These are phyloP conservation scores for Dactylellina parvicollis DNA, from an alignment of 2,329 filamentous ascomycete species.

Conservation along the genomic window DNA sequence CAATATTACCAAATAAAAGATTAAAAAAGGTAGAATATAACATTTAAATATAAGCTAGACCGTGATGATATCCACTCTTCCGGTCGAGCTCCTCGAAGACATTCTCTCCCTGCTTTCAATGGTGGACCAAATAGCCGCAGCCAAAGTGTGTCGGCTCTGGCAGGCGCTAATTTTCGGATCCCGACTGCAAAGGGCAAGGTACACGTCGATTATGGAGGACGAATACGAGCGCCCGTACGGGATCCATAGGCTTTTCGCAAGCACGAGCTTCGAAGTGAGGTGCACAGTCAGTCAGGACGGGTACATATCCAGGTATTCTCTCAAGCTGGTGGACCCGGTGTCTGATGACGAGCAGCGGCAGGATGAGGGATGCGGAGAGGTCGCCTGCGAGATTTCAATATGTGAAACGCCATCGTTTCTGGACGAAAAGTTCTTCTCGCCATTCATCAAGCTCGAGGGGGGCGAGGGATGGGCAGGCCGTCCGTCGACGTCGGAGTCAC, in stretches of 20 bases:
- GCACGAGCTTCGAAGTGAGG: not conserved
- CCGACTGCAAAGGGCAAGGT: not conserved
- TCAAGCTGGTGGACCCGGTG: too few species aligned
- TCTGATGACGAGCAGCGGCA: not conserved
- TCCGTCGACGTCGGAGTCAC: not conserved
- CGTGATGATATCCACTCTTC: not conserved
- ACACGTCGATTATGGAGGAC: not conserved
- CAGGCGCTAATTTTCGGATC: not conserved
- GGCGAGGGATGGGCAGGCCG: not conserved
- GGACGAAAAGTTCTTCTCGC: conserved; percentile 17
- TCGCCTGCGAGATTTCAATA: not conserved
- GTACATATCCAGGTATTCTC: not conserved
- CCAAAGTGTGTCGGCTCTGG: conserved; percentile 5
- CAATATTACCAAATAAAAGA: too few species aligned
- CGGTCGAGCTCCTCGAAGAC: conserved; percentile 1
- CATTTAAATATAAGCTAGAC: too few species aligned
- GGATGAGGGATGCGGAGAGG: not conserved
- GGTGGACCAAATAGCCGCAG: not conserved
- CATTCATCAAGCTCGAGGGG: not conserved
- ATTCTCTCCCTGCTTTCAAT: not conserved
- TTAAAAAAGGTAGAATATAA: too few species aligned
- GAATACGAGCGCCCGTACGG: conserved; percentile 6
- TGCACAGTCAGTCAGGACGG: not conserved
- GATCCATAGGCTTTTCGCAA: not conserved
- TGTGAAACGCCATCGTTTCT: not conserved